Conservation (phyloP, 2,329 filamentous ascomycete genomes). For the Aspergillus ruber region DNA sequence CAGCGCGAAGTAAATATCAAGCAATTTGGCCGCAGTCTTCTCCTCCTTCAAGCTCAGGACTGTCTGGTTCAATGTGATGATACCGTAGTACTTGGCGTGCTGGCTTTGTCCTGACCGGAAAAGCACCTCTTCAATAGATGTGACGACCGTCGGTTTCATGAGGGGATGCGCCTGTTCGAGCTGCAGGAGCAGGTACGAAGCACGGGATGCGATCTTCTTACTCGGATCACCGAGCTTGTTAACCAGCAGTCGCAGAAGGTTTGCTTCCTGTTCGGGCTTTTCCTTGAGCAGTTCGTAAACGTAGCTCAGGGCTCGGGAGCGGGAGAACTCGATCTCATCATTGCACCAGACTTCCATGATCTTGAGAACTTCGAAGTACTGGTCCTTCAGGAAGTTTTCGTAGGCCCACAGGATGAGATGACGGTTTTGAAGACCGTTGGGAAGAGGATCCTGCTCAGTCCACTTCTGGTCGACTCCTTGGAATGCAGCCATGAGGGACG, state of each 20-base stretch:
- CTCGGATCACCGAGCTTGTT: constrained; percentile 96
- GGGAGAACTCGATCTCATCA: constrained; percentile 91
- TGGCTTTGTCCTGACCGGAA: constrained; percentile 80
- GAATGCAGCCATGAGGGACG: constrained; percentile 65
- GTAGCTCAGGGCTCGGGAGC: constrained; percentile 80
- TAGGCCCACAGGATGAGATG: constrained; percentile 86
- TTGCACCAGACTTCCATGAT: constrained; percentile 87
- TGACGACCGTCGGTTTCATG: constrained; percentile 87
- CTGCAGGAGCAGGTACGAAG: constrained; percentile 90
- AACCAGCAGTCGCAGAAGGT: constrained; percentile 80
- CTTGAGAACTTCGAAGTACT: constrained; percentile 89
- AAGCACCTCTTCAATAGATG: constrained; percentile 78
- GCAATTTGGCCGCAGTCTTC: constrained; percentile 67
- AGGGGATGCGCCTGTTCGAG: constrained; percentile 80
- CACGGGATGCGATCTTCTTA: constrained; percentile 88
- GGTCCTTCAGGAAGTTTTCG: constrained; percentile 90
- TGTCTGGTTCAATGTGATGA: constrained; percentile 96
- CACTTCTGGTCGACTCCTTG: constrained; percentile 59
- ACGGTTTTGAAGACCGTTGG: constrained; percentile 63
- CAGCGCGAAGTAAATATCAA: constrained; percentile 86
- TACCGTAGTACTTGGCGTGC: constrained; percentile 88
- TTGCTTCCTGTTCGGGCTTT: constrained; percentile 95
- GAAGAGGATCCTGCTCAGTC: constrained; percentile 63
- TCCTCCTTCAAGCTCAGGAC: constrained; percentile 82
- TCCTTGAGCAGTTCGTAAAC: constrained; percentile 87